These are phyloP conservation scores for Gossypium arboreum DNA, from an alignment of 345 rosid species.

Conservation along the genomic window DNA sequence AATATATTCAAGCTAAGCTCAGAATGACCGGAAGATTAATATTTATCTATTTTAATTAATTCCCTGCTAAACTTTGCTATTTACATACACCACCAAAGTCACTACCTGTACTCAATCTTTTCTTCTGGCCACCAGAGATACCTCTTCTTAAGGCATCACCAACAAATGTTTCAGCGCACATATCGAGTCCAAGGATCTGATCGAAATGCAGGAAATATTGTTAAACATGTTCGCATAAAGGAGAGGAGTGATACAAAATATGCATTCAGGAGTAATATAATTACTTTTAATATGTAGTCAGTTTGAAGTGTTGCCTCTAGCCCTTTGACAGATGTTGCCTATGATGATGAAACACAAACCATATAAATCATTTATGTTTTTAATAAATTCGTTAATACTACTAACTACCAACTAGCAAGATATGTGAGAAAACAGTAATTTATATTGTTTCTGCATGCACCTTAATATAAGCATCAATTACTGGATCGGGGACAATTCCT, in stretches of 20 bases:
- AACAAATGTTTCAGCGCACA: constrained; percentile 46
- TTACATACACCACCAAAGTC: background rate
- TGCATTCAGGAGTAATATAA: background rate
- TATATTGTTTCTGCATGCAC: constrained; percentile 14
- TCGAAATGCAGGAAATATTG: background rate
- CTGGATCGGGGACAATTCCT: constrained; percentile 44
- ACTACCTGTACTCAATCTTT: constrained; percentile 44
- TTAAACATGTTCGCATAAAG: background rate
- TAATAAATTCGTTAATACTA: background rate
- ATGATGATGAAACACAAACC: constrained; percentile 6
- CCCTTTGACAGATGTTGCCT: constrained; percentile 44
- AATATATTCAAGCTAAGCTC: background rate
- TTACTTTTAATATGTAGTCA: constrained; percentile 46
- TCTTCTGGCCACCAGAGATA: constrained; percentile 52
- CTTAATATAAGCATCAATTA: constrained; percentile 46
- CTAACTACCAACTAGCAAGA: background rate
- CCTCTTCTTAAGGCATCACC: constrained; percentile 49
- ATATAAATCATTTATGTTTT: background rate
- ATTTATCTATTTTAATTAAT: background rate
- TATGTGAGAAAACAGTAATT: background rate
- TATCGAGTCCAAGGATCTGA: constrained; percentile 46
- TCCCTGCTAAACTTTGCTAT: background rate
- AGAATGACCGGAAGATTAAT: background rate
- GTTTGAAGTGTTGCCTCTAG: constrained; percentile 41
- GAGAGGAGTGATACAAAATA: background rate